These are phyloP conservation scores for Fusarium metavorans DNA, from an alignment of 2,329 filamentous ascomycete species.

Conservation along the genomic window DNA sequence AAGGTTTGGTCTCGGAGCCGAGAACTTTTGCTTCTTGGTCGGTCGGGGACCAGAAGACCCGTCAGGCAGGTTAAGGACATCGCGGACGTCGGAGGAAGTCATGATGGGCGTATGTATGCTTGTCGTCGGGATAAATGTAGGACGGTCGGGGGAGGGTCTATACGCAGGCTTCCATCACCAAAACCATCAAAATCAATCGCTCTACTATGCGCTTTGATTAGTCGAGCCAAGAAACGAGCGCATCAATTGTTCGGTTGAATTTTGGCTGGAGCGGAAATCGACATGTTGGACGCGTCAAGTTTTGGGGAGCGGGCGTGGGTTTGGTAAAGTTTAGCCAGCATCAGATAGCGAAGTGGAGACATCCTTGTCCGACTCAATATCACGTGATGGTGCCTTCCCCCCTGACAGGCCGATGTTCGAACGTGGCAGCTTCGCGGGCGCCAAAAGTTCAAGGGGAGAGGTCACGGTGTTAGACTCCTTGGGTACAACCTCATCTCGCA, in stretches of 20 bases:
- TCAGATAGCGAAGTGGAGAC: not conserved
- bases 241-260: slow-evolving; percentile 9
- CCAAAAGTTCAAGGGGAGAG: slow-evolving; percentile 32
- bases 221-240: not conserved
- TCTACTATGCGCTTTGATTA: not conserved
- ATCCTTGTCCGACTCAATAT: slow-evolving; percentile 26
- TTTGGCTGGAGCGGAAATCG: slow-evolving; percentile 11
- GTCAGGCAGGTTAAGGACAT: slow-evolving; percentile 85
- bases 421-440: slow-evolving; percentile 64
- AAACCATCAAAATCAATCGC: slow-evolving; percentile 25
- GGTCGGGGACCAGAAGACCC: slow-evolving; percentile 64
- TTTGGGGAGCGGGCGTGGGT: slow-evolving; percentile 9
- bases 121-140: slow-evolving; percentile 15
- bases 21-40: slow-evolving; percentile 80
- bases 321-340: slow-evolving; percentile 23
- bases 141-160: slow-evolving; percentile 12
- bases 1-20: slow-evolving; percentile 69
- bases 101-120: slow-evolving; percentile 57
- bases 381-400: slow-evolving; percentile 52
- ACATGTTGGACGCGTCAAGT: slow-evolving; percentile 33
- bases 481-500: slow-evolving; percentile 13
- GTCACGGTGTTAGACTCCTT: slow-evolving; percentile 11
- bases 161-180: slow-evolving; percentile 37
- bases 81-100: slow-evolving; percentile 85
- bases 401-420: slow-evolving; percentile 55